Evolutionary conservation across 306 rosid genomes (phyloP), one percentile per base, ranked within the genome.

Genomic region (Medicago lupulina): DNA sequence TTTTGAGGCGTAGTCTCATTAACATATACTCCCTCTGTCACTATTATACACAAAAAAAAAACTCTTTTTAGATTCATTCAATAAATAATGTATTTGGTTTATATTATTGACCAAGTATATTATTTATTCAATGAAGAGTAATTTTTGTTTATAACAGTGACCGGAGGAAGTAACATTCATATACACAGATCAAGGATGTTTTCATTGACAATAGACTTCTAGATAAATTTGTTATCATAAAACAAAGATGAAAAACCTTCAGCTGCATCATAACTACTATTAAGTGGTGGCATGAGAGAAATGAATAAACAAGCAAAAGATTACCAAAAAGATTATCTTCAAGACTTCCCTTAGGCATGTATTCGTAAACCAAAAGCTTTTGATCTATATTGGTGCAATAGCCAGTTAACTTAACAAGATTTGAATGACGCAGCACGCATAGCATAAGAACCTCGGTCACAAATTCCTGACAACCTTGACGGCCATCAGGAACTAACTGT

Each of bases 311-410:
- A 76, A 75, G 62, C 70, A 25, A 44, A 43, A 17, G 53, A 9
- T 58, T 87, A 90, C 98, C 95, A 40, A 90, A 89, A 31, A 93
- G 98, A 84, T 93, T 95, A 77, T 86, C 89, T 81, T 89, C 95
- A 50, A 93, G 73, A 84, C 88, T 87, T 67, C 98, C 96, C 90
- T 87, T 87, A 2, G 95, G 88, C 96, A 93, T 87, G 85, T 83
- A 93, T 79, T 93, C 98, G 40, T 92, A 92, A 67, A 92, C 92
- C 87, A 92, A 77, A 62, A 92, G 96, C 76, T 96, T 90, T 71
- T 92, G 91, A 90, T 94, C 97, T 58, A 97, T 97, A 76, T 91
- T 93, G 6, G 97, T 94, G 86, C 97, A 94, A 88, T 92, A 94
- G 70, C 98, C 98, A 73, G 82, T 90, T 84, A 94, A 88, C 73